Evolutionary conservation across 495 filamentous ascomycete genomes (phyloP).

Genomic region (Neurospora intermedia): DNA sequence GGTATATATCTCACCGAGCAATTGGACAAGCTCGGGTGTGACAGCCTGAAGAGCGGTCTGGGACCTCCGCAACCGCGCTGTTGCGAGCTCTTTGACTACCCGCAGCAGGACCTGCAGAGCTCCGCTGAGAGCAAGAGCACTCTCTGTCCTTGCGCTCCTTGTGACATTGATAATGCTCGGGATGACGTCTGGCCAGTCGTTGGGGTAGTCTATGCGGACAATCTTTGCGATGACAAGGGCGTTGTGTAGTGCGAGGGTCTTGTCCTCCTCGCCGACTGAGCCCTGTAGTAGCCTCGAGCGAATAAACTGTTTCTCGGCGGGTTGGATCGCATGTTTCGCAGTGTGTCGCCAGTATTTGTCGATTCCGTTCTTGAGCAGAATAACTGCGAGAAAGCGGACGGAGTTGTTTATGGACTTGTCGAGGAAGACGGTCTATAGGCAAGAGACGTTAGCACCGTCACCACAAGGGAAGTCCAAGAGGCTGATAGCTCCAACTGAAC

Average conservation of each 20-base stretch:
- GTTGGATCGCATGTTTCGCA: conserved; percentile 55
- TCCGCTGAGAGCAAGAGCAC: conserved; percentile 50
- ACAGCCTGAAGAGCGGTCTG: conserved; percentile 61
- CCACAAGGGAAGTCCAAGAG: background rate
- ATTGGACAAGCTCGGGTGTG: conserved; percentile 68
- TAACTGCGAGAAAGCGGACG: conserved; percentile 78
- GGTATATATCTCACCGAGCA: conserved; percentile 67
- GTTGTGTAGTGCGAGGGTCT: conserved; percentile 70
- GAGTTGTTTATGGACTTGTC: conserved; percentile 63
- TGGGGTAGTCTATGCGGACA: conserved; percentile 75
- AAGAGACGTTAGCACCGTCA: background rate
- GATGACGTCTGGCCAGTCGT: conserved; percentile 63
- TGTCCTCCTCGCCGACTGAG: conserved; percentile 61
- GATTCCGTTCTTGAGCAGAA: conserved; percentile 90
- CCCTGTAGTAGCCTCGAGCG: conserved; percentile 61
- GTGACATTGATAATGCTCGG: conserved; percentile 49
- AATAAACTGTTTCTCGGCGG: conserved; percentile 64
- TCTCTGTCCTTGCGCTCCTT: conserved; percentile 32
- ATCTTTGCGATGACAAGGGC: conserved; percentile 81
- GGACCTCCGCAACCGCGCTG: conserved; percentile 59
- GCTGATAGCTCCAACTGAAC: conserved; percentile 10
- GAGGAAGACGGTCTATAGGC: conserved; percentile 57
- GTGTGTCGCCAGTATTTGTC: conserved; percentile 85
- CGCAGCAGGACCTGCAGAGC: conserved; percentile 68
- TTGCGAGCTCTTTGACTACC: conserved; percentile 81